Evolutionary conservation across 306 rosid species (phyloP).

Genomic region (Quercus gilva): DNA sequence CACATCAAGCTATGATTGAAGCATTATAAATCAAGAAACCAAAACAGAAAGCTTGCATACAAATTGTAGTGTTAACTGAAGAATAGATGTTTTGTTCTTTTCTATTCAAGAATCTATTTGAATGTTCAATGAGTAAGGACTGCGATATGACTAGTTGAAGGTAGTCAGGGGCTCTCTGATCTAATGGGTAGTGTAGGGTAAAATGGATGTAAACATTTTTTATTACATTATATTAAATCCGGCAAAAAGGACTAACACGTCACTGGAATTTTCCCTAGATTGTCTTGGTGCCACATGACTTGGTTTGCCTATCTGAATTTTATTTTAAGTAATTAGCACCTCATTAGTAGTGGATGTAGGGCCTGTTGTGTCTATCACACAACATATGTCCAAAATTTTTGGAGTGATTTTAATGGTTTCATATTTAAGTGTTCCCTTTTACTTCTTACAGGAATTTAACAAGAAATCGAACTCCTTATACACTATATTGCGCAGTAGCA

Average conservation of each 20-base stretch:
- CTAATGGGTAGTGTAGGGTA: not conserved
- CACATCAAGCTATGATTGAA: not conserved
- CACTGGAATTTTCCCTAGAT: not conserved
- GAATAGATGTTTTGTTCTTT: not conserved
- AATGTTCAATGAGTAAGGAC: not conserved
- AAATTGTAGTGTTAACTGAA: not conserved
- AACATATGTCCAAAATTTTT: not conserved
- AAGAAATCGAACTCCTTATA: slow-evolving; percentile 95
- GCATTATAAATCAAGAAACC: not conserved
- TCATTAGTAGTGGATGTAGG: not conserved
- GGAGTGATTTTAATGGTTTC: not conserved
- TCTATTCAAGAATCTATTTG: not conserved
- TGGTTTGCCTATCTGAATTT: not conserved
- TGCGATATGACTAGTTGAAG: not conserved
- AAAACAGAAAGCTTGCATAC: not conserved
- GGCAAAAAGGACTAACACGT: not conserved
- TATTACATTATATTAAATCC: not conserved
- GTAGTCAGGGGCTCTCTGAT: not conserved
- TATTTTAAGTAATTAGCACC: not conserved
- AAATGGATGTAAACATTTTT: not conserved
- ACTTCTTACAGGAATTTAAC: slow-evolving; percentile 71
- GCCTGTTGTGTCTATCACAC: not conserved
- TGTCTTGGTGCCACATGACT: not conserved
- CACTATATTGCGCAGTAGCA: slow-evolving; percentile 94
- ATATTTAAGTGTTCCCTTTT: slow-evolving; percentile 9